A percentile compares a stretch with the other conserved stretches of the same genome.
Conservation (phyloP, 2,329 filamentous ascomycete species). For the Arthrobotrys sphaeroides region DNA sequence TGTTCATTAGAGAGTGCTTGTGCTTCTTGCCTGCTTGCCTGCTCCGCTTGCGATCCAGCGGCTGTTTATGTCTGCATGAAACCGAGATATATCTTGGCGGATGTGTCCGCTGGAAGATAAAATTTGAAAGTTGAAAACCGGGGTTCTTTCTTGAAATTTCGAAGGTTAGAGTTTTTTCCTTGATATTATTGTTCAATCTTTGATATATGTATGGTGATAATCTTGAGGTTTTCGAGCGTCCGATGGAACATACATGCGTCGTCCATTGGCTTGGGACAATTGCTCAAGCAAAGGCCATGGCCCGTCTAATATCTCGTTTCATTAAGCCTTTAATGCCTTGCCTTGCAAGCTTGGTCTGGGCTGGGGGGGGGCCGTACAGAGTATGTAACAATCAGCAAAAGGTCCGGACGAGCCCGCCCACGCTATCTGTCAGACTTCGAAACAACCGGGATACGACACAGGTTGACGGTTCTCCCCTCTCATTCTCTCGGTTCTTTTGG, state of each 20-base stretch:
- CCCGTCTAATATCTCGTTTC: slow-evolving; percentile 38
- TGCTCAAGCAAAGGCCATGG: not conserved
- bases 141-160: not conserved
- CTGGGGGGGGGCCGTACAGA: too few species aligned
- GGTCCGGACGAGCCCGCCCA: slow-evolving; percentile 24
- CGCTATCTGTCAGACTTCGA: slow-evolving; percentile 48
- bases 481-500: slow-evolving; percentile 12
- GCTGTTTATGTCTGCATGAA: slow-evolving; percentile 50
- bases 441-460: slow-evolving; percentile 35
- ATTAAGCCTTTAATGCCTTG: slow-evolving; percentile 34
- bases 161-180: not conserved
- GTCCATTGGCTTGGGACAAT: slow-evolving; percentile 45
- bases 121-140: not conserved
- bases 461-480: slow-evolving; percentile 4
- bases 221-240: slow-evolving; percentile 5
- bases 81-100: slow-evolving; percentile 2
- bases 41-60: slow-evolving; percentile 21
- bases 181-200: not conserved
- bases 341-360: too few species aligned
- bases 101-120: not conserved
- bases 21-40: too few species aligned
- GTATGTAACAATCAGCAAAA: not conserved
- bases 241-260: slow-evolving; percentile 6
- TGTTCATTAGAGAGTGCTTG: too few species aligned
- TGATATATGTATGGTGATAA: not conserved